phyloP scores from a whole-genome alignment of 345 rosid species.

The Eucalyptus urophylla region DNA sequence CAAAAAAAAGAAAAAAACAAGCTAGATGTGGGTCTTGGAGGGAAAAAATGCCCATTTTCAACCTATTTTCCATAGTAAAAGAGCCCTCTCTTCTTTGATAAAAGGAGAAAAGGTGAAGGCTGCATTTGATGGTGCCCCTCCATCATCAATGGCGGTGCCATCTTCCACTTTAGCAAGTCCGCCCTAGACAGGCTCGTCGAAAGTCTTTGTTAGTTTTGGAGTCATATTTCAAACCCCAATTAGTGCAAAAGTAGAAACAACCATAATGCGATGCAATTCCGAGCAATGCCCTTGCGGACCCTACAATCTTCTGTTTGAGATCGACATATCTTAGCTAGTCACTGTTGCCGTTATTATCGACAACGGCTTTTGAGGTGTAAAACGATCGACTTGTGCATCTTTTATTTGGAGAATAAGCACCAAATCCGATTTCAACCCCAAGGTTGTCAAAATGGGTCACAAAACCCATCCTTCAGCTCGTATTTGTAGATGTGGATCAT shows the following conservation, averaged over 20 bases:
- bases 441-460: background rate
- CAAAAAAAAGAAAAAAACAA: background rate
- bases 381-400: fast-evolving
- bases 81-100: background rate
- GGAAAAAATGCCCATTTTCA: background rate
- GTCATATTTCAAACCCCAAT: background rate
- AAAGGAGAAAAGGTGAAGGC: background rate
- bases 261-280: background rate
- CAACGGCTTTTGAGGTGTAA: background rate
- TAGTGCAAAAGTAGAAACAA: background rate
- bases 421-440: background rate
- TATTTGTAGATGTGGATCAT: background rate
- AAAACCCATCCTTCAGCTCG: background rate
- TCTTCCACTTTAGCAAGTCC: conserved; percentile 56
- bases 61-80: too few relatives aligned
- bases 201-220: background rate
- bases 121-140: conserved; percentile 10
- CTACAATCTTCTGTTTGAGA: background rate
- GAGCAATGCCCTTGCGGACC: background rate
- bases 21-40: background rate
- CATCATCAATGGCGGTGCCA: conserved; percentile 33
- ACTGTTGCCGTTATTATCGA: background rate
- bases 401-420: background rate
- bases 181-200: background rate
- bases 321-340: background rate